Conservation (phyloP, 106 monocot genomes). For the Triglochin maritima region DNA sequence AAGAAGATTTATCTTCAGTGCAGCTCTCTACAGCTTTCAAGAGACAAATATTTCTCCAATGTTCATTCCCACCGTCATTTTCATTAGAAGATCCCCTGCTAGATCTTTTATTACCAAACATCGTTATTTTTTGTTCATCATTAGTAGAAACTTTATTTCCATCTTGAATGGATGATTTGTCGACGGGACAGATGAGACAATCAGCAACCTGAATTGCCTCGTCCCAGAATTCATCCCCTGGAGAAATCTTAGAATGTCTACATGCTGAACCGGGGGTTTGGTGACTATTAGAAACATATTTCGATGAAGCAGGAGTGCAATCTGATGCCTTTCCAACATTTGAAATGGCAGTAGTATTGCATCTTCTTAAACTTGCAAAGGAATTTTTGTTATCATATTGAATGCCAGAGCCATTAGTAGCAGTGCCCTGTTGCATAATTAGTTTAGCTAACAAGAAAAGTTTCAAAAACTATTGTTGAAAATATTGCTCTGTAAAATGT, state of each 20-base stretch:
- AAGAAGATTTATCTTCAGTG: constrained; percentile 8
- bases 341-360: constrained; percentile 37
- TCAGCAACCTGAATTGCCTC: constrained; percentile 95
- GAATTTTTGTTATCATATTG: constrained; percentile 2
- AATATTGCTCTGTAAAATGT: no score
- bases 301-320: constrained; percentile 13
- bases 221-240: constrained; percentile 96
- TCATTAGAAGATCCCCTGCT: constrained; percentile 7
- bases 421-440: constrained; percentile 13
- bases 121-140: neutral
- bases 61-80: neutral
- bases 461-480: no score
- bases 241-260: constrained; percentile 63
- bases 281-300: neutral
- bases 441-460: neutral
- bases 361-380: constrained; percentile 36
- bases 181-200: constrained; percentile 29
- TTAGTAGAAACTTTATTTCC: neutral
- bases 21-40: constrained; percentile 11
- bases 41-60: neutral
- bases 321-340: constrained; percentile 13
- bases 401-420: neutral
- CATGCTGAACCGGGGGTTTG: constrained; percentile 55
- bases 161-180: constrained; percentile 12
- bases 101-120: constrained; percentile 9